Percentiles rank a stretch among this genome's conserved stretches.
These are phyloP conservation scores for Candida montana DNA, from an alignment of 805 yeast species.

Conservation along the genomic window DNA sequence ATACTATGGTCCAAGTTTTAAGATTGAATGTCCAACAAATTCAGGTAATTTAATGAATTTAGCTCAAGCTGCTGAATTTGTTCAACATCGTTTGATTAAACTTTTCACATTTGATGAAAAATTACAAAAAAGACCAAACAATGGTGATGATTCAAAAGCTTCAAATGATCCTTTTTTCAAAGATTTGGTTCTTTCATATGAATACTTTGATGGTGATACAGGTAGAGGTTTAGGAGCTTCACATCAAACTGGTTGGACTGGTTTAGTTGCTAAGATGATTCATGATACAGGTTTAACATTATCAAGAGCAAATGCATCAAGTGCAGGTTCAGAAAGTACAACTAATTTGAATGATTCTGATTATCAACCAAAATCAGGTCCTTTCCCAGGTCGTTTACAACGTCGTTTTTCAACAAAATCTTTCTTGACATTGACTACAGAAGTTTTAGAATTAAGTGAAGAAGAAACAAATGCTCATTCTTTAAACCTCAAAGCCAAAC, in stretches of 20 bases:
- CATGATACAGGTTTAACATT: slow-evolving; percentile 80
- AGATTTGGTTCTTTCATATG: slow-evolving; percentile 75
- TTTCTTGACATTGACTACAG: slow-evolving; percentile 59
- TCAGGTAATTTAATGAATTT: slow-evolving; percentile 71
- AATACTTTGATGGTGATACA: slow-evolving; percentile 89
- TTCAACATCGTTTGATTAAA: slow-evolving; percentile 79
- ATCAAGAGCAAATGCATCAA: slow-evolving; percentile 14
- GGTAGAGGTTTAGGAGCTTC: slow-evolving; percentile 92
- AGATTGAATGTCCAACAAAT: slow-evolving; percentile 84
- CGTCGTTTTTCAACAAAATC: slow-evolving; percentile 77
- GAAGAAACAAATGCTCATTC: slow-evolving; percentile 42
- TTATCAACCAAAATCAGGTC: slow-evolving; percentile 28
- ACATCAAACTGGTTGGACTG: slow-evolving; percentile 97
- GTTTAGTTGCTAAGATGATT: slow-evolving; percentile 85
- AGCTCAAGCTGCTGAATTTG: slow-evolving; percentile 86
- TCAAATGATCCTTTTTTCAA: slow-evolving; percentile 64
- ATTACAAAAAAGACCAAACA: slow-evolving; percentile 67
- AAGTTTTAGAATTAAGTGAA: slow-evolving; percentile 60
- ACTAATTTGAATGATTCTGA: slow-evolving; percentile 1
- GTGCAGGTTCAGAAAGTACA: neutral
- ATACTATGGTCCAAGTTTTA: slow-evolving; percentile 81
- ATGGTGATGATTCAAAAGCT: slow-evolving; percentile 61
- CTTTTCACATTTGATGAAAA: slow-evolving; percentile 64
- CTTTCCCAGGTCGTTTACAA: slow-evolving; percentile 47
- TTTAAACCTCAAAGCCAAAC: slow-evolving; percentile 17